Evolutionary conservation across 2,329 filamentous ascomycete species (phyloP).

Genomic region (Colletotrichum ledebouriae): DNA sequence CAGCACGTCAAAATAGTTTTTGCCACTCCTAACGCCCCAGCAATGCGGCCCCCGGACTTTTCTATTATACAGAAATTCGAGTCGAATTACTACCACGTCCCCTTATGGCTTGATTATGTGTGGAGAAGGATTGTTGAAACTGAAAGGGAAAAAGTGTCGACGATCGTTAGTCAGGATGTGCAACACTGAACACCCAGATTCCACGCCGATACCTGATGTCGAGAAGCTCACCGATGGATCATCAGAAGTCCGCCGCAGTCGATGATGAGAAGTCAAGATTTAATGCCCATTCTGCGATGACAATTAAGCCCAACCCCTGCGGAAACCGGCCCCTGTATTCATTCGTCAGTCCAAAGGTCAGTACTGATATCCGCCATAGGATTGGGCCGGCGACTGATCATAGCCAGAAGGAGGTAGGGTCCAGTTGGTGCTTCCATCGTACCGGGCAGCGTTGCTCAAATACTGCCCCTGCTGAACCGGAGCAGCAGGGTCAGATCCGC

Average conservation of each 20-base stretch:
- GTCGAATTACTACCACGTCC: conserved; percentile 9
- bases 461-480: conserved; percentile 42
- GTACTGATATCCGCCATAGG: conserved; percentile 55
- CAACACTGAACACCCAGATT: not conserved
- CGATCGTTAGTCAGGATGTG: no score
- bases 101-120: no score
- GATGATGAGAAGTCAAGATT: not conserved
- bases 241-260: not conserved
- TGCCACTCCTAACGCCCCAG: conserved; percentile 34
- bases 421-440: conserved; percentile 47
- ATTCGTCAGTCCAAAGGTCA: conserved; percentile 41
- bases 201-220: not conserved
- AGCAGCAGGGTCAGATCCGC: conserved; percentile 55
- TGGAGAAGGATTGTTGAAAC: not conserved
- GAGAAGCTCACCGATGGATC: not conserved
- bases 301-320: conserved; percentile 30
- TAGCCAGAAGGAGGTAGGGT: conserved; percentile 49
- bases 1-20: conserved; percentile 12
- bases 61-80: conserved; percentile 34
- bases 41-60: conserved; percentile 33
- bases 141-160: not conserved
- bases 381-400: conserved; percentile 50
- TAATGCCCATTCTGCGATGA: no score
- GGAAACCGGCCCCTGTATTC: conserved; percentile 35
- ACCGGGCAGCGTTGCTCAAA: conserved; percentile 3